Base-by-base conservation (phyloP, 2,329 filamentous ascomycete species). In the Harringtonia lauricola region DNA sequence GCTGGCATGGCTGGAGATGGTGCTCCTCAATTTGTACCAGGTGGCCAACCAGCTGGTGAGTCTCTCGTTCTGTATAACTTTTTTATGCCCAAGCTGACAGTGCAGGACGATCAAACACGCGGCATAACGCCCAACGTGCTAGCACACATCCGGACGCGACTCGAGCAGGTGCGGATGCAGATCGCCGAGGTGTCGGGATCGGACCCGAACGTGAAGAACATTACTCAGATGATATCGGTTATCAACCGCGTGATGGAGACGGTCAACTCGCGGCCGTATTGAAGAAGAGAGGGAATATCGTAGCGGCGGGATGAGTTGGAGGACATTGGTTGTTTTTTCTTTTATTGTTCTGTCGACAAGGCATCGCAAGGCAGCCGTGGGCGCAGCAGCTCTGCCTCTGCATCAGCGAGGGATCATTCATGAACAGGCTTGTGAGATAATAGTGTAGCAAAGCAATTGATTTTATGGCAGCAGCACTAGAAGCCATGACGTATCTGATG, bases 1-100 rank as follows among this genome's bases (percentile, higher is more conserved):
- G 57, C 61, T 81, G 42, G 64, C 64, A 19, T 79, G 78, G 74
- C 66, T 81, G 34, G 76, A 81, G 55, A 67, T 71, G 52, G 70
- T 79, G 33, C 62, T 82, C n/a, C 61, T 67, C 34, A 65, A 69
- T 24, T 71, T 81, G 50, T 64, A 68, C 44, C 62, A 64, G 42
- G 65, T 65, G 39, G 55, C 76, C 12, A 59, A 64, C 3, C 64
- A 60, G 44, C 66, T 72, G 59, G 75, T 79, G 64, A 61, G 74
- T 69, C 8, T 28, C 21, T 4, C 14, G 15, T 21, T 15, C 22
- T 10, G 1, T 29, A 12, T 26, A 41, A 36, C 34, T 36, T n/a
- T 24, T 3, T 2, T 10, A 36, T n/a, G 18, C 13, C 13, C 18
- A n/a, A n/a, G n/a, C n/a, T n/a, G n/a, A n/a, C n/a, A n/a, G n/a